phyloP scores from a whole-genome alignment of 768 basidiomycete genomes.

The Pleurotus citrinopileatus region DNA sequence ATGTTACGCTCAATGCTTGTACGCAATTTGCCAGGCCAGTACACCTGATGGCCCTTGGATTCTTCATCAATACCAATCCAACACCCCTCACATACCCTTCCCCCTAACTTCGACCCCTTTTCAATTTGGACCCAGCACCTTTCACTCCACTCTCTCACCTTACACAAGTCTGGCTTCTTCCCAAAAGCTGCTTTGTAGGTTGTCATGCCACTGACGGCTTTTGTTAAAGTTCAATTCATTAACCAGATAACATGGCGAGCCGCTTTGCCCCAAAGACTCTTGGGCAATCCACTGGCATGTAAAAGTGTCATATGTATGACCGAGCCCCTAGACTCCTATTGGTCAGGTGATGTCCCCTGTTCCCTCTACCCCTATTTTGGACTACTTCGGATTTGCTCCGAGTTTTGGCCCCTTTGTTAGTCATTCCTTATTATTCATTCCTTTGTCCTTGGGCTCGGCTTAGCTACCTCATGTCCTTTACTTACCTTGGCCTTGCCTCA shows the following conservation, averaged over 20 bases:
- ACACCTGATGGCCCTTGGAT: slow-evolving; percentile 29
- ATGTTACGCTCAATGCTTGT: slow-evolving; percentile 27
- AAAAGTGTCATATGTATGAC: no score
- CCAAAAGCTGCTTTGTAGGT: slow-evolving; percentile 19
- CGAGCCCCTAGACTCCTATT: no score
- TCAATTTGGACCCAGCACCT: slow-evolving; percentile 19
- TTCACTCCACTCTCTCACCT: slow-evolving; percentile 20
- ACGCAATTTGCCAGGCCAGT: slow-evolving; percentile 20
- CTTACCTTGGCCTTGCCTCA: no score
- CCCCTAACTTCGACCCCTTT: slow-evolving; percentile 23
- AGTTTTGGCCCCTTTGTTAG: no score
- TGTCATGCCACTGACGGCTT: slow-evolving; percentile 18
- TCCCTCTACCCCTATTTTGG: no score
- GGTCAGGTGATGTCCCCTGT: no score
- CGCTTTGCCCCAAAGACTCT: slow-evolving; percentile 31
- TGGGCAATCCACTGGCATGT: slow-evolving; percentile 22
- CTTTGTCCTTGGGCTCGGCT: no score
- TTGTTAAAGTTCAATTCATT: slow-evolving; percentile 23
- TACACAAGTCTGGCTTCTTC: slow-evolving; percentile 19
- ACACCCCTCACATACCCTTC: slow-evolving; percentile 19
- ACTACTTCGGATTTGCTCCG: no score
- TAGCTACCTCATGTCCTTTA: no score
- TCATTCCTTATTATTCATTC: no score
- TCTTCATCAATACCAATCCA: slow-evolving; percentile 35
- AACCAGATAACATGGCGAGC: slow-evolving; percentile 22